A percentile compares a stretch with the other conserved stretches of the same genome.
Conservation (phyloP, 176 grass and related monocot species). For the Musa schizocarpa region DNA sequence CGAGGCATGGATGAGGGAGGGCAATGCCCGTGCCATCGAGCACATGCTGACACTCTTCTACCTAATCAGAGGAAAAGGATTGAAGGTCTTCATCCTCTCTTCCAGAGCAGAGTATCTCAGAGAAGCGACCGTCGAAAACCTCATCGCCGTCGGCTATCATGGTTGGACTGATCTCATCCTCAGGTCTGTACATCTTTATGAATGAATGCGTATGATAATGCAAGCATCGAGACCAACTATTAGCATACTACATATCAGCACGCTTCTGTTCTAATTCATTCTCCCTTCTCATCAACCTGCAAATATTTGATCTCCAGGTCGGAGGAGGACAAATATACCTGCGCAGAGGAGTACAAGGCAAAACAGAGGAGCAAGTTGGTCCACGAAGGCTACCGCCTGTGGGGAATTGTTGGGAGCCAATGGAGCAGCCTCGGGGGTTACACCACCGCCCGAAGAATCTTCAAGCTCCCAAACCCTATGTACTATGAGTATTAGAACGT, state of each 20-base stretch:
- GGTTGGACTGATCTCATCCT: slow-evolving; percentile 13
- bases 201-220: neutral
- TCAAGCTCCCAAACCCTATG: slow-evolving; percentile 19
- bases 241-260: neutral
- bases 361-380: neutral
- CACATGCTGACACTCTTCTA: neutral
- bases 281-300: too few species aligned
- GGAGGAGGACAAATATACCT: neutral
- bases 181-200: neutral
- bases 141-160: slow-evolving; percentile 10
- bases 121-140: slow-evolving; percentile 8
- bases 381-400: slow-evolving; percentile 3
- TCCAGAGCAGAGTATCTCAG: slow-evolving; percentile 5
- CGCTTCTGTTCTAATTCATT: too few species aligned
- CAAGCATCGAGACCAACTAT: neutral
- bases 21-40: slow-evolving; percentile 1
- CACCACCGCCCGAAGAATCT: slow-evolving; percentile 14
- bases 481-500: slow-evolving; percentile 8
- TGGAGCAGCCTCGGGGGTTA: slow-evolving; percentile 21
- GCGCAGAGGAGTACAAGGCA: slow-evolving; percentile 3
- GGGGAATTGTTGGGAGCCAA: slow-evolving; percentile 17
- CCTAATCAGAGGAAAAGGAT: neutral
- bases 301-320: neutral
- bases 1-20: slow-evolving; percentile 10
- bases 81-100: slow-evolving; percentile 18